Base-by-base conservation (phyloP, 352 stramenopile species). In the Phytophthora melonis region DNA sequence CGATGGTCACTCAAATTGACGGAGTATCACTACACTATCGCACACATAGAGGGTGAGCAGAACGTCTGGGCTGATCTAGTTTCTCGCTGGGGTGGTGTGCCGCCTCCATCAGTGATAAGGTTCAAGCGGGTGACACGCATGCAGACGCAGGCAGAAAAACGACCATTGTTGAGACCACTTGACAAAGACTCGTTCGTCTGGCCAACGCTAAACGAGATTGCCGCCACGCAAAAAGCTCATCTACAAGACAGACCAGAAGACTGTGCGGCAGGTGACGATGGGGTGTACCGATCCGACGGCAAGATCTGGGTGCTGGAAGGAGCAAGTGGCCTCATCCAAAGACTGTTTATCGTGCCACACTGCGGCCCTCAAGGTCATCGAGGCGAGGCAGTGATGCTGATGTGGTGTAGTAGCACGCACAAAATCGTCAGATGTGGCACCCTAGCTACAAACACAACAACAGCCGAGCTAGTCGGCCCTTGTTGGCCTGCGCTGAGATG, bases 151-250 rank as follows among this genome's bases (percentile, higher is more conserved):
- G 49, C 60, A 41, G 1, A 43, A 55, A 36, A 49, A 3, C 25
- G 11, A 21, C 49, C 32, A 23, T 5, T 67, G 8, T 32, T 68
- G 27, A 27, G 52, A 11, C 50, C 50, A 16, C 61, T 69, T 18
- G 53, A 69, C 53, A 53, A 63, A 50, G 53, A 69, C 19, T 49
- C 23, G 11, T 68, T 68, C 32, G 30, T 25, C 3, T 68, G 62
- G 50, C 53, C 52, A 7, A 62, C 62, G 0, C 32, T 62, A 4
- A 67, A 8, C 23, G 52, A 62, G 56, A 56, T 68, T 11, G 52
- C 62, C 3, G 16, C 8, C 3, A 47, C 34, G 5, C 61, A 68
- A 43, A 19, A 50, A 8, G 36, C 39, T 19, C 36, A 68, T 34
- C 16, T 9, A n/a, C 16, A 34, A 21, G n/a, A 66, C 13, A 66